Conservation (phyloP, 2,329 filamentous ascomycete genomes). For the Cladosporium sp. region DNA sequence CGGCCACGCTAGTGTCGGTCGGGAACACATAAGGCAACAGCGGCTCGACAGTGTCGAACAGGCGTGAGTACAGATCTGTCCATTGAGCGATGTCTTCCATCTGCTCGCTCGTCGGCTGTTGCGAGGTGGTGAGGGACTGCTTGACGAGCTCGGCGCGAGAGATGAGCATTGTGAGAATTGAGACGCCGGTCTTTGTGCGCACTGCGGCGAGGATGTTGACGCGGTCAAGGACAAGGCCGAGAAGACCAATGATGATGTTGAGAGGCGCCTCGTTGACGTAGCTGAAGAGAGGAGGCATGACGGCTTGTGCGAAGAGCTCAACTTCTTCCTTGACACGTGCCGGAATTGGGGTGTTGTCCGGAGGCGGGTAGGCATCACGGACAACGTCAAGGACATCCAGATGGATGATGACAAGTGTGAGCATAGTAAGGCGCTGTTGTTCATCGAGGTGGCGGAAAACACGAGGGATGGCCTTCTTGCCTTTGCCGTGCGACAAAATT, state of each 20-base stretch:
- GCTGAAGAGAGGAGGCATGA: constrained; percentile 85
- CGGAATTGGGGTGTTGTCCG: constrained; percentile 72
- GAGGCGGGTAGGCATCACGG: constrained; percentile 69
- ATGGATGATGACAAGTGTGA: constrained; percentile 94
- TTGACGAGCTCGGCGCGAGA: constrained; percentile 93
- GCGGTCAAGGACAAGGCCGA: constrained; percentile 79
- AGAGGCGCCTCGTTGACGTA: constrained; percentile 90
- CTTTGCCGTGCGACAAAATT: constrained; percentile 90
- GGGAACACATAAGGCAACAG: constrained; percentile 85
- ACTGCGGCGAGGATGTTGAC: constrained; percentile 83
- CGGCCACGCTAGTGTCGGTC: constrained; percentile 72
- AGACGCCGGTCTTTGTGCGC: constrained; percentile 82
- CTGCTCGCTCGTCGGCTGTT: constrained; percentile 51
- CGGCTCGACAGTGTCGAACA: constrained; percentile 86
- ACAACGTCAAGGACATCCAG: constrained; percentile 91
- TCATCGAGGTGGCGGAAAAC: constrained; percentile 92
- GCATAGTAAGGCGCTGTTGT: constrained; percentile 88
- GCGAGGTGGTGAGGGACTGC: constrained; percentile 69
- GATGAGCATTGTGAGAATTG: constrained; percentile 88
- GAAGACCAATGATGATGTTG: constrained; percentile 84
- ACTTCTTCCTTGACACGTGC: constrained; percentile 83
- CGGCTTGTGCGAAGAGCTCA: constrained; percentile 81
- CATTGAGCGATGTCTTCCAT: constrained; percentile 74
- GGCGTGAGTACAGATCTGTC: constrained; percentile 75
- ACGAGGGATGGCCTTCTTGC: constrained; percentile 91